Percentiles rank a stretch among this genome's conserved stretches.
phyloP scores from a whole-genome alignment of 495 filamentous ascomycete species.

The Penicillium crystallinum region DNA sequence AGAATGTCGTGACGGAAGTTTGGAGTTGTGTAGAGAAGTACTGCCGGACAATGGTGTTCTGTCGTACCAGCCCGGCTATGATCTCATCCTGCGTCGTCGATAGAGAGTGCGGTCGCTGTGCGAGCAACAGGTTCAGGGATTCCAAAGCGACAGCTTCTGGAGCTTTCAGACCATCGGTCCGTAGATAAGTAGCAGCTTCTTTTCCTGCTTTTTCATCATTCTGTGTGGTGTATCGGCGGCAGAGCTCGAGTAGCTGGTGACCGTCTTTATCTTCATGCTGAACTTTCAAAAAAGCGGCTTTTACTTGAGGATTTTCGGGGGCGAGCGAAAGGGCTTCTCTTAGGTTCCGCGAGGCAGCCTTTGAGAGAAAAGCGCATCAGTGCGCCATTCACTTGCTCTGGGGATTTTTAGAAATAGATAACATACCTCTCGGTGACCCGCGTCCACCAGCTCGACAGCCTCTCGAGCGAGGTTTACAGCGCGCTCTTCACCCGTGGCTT shows the following conservation, averaged over 20 bases:
- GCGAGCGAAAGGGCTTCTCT: constrained; percentile 60
- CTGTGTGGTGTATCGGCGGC: constrained; percentile 47
- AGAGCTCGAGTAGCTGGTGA: constrained; percentile 48
- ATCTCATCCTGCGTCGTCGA: constrained; percentile 51
- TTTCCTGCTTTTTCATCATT: constrained; percentile 53
- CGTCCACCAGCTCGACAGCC: constrained; percentile 46
- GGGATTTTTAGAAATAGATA: background rate
- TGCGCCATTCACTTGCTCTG: background rate
- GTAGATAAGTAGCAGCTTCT: constrained; percentile 51
- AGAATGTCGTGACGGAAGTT: constrained; percentile 47
- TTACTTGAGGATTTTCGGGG: constrained; percentile 50
- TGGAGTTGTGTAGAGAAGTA: constrained; percentile 47
- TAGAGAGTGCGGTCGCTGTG: constrained; percentile 34
- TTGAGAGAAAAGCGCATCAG: background rate
- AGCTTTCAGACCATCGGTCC: constrained; percentile 46
- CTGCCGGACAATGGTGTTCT: constrained; percentile 51
- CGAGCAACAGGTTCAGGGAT: constrained; percentile 51
- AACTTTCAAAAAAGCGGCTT: constrained; percentile 48
- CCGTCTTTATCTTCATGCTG: constrained; percentile 45
- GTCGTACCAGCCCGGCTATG: constrained; percentile 53
- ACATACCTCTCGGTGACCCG: constrained; percentile 46
- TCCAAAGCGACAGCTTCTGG: constrained; percentile 48
- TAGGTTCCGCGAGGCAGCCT: constrained; percentile 56
- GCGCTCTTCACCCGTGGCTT: constrained; percentile 43
- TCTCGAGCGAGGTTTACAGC: constrained; percentile 45